Conservation (phyloP, 148 eudicot genomes). For the Simmondsia chinensis region DNA sequence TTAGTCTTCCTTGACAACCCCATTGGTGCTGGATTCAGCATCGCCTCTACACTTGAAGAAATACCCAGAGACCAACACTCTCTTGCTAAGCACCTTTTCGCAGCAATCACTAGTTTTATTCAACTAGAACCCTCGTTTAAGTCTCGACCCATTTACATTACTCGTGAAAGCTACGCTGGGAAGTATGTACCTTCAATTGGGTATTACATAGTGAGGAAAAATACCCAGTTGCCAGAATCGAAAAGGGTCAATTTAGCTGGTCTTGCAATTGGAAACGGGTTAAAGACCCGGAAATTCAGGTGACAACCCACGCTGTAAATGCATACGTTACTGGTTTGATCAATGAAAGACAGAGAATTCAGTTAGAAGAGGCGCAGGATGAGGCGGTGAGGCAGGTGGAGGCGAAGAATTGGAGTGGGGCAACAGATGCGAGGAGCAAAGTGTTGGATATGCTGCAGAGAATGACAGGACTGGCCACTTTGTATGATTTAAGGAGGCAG, state of each 20-base stretch:
- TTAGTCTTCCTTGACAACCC: slow-evolving; percentile 64
- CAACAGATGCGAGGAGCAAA: slow-evolving; percentile 38
- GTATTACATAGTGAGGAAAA: slow-evolving; percentile 33
- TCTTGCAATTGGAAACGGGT: slow-evolving; percentile 56
- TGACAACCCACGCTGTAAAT: slow-evolving; percentile 39
- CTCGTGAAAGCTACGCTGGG: slow-evolving; percentile 73
- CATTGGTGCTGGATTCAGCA: slow-evolving; percentile 62
- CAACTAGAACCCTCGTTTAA: slow-evolving; percentile 24
- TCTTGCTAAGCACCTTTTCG: slow-evolving; percentile 46
- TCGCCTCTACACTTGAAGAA: slow-evolving; percentile 35
- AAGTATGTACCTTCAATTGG: slow-evolving; percentile 55
- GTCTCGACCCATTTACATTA: slow-evolving; percentile 38
- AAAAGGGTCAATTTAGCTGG: slow-evolving; percentile 43
- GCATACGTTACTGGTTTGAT: slow-evolving; percentile 43
- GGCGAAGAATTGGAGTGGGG: slow-evolving; percentile 41
- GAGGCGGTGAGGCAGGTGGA: slow-evolving; percentile 21
- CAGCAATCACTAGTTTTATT: slow-evolving; percentile 33
- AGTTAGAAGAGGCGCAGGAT: slow-evolving; percentile 37
- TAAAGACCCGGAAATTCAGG: slow-evolving; percentile 54
- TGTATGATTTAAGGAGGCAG: slow-evolving; percentile 53
- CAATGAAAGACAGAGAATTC: slow-evolving; percentile 38
- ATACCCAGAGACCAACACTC: slow-evolving; percentile 48
- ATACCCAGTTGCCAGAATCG: slow-evolving; percentile 11
- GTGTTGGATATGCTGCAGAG: slow-evolving; percentile 25
- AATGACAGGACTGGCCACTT: slow-evolving; percentile 79